Evolutionary conservation across 2,329 filamentous ascomycete species (phyloP).

Genomic region (Drechmeria coniospora): DNA sequence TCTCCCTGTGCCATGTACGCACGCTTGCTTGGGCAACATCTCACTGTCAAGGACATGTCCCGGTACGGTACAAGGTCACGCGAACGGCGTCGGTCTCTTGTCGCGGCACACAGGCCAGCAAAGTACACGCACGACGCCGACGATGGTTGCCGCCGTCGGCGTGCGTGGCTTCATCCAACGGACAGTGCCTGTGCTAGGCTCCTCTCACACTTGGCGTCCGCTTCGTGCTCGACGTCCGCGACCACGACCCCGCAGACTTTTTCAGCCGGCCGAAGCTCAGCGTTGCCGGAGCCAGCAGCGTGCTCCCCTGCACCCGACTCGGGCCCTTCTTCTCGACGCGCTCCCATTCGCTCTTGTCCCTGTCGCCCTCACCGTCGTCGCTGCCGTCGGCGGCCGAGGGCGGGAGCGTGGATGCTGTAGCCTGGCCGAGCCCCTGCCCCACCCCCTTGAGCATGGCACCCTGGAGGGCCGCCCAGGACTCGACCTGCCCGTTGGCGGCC

Average conservation of each 20-base stretch:
- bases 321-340: constrained; percentile 11
- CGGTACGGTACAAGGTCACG: no score
- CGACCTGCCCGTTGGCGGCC: constrained; percentile 39
- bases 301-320: constrained; percentile 7
- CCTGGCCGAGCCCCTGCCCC: constrained; percentile 4
- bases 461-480: constrained; percentile 40
- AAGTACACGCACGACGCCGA: no score
- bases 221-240: constrained; percentile 17
- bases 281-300: constrained; percentile 19
- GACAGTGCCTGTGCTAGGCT: no score
- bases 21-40: background rate
- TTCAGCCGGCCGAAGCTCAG: constrained; percentile 35
- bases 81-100: no score
- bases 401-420: constrained; percentile 13
- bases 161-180: no score
- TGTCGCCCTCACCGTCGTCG: constrained; percentile 13
- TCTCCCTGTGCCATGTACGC: constrained; percentile 3
- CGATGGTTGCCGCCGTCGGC: no score
- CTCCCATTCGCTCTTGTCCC: constrained; percentile 12
- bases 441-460: constrained; percentile 20
- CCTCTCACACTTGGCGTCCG: constrained; percentile 18
- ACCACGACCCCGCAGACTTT: constrained; percentile 31
- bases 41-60: no score
- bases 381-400: constrained; percentile 12
- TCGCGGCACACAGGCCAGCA: no score